Base-by-base conservation (phyloP, 495 filamentous ascomycete genomes). In the Penicillium mononematosum region DNA sequence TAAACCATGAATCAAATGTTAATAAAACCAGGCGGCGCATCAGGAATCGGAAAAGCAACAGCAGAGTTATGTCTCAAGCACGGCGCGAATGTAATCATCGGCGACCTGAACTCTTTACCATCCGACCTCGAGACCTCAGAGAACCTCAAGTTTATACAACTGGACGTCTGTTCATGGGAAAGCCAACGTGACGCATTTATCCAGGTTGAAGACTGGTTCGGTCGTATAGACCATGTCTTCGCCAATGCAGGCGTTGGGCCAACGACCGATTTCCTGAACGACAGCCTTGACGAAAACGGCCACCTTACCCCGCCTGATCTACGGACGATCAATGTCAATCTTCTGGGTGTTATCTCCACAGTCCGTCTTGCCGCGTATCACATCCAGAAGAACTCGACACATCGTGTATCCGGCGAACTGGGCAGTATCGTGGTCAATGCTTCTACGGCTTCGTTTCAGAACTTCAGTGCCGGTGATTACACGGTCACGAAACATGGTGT, bases 31-130 rank as follows among this genome's bases (percentile, higher is more conserved):
- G 80, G 80, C 45, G 75, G 74, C 34, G 73, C 73, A 1, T 78
- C 78, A 19, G 80, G 80, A 22, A 83, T 83, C 34, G 79, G 80
- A 29, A 62, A 73, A 36, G 72, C 76, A 41, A 79, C 78, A 8
- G 70, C 71, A 14, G 59, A 75, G 14, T 69, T 79, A n/a, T 73
- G 78, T 39, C 70, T 78, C 20, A 55, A 71, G 6, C 59, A 71
- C 5, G 80, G 79, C 29, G 79, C 78, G 31, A 69, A 64, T 22
- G 76, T 83, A 7, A 63, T 77, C 32, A 64, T 72, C 29, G 72
- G 70, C 53, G 80, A 82, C 45, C 45, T 79, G 16, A 65, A 69
- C 48, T 43, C 65, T 10, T 55, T 67, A 3, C 56, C 63, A 0
- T 61, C 69, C 1, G 64, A 69, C 10, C 55, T 63, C 10, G 14